phyloP scores from a whole-genome alignment of 495 filamentous ascomycete species.

The Glonium stellatum region DNA sequence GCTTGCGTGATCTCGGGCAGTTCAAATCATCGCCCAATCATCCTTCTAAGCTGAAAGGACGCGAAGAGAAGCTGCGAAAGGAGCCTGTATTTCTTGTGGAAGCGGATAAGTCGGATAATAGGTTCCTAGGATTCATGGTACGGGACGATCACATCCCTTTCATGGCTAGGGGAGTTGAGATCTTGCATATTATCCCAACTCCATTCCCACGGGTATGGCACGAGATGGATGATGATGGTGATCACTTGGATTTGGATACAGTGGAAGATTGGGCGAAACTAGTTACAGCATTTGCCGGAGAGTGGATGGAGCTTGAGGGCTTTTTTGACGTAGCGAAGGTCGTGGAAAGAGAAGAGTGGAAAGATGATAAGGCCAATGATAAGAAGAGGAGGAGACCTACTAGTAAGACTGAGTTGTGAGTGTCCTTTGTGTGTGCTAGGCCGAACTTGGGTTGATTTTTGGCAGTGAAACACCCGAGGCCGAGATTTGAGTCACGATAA shows the following conservation, averaged over 20 bases:
- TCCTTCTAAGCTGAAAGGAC: slow-evolving; percentile 12
- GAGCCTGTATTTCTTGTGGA: slow-evolving; percentile 3
- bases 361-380: not conserved
- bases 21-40: slow-evolving; percentile 46
- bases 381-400: not conserved
- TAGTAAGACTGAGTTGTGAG: slow-evolving; percentile 7
- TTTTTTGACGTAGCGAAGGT: not conserved
- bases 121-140: slow-evolving; percentile 34
- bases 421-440: not conserved
- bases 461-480: not conserved
- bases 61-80: not conserved
- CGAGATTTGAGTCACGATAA: not conserved
- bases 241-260: slow-evolving; percentile 75
- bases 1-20: slow-evolving; percentile 53
- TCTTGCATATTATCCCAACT: slow-evolving; percentile 78
- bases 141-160: slow-evolving; percentile 91
- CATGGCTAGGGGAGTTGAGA: slow-evolving; percentile 71
- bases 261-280: slow-evolving; percentile 84
- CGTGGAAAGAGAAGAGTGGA: not conserved
- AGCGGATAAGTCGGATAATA: slow-evolving; percentile 4
- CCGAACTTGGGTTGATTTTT: not conserved
- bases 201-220: slow-evolving; percentile 89
- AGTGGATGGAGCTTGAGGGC: slow-evolving; percentile 68
- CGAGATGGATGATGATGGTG: slow-evolving; percentile 71
- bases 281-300: slow-evolving; percentile 73